Conservation (phyloP, 2,329 filamentous ascomycete genomes). For the Zalaria sp. region DNA sequence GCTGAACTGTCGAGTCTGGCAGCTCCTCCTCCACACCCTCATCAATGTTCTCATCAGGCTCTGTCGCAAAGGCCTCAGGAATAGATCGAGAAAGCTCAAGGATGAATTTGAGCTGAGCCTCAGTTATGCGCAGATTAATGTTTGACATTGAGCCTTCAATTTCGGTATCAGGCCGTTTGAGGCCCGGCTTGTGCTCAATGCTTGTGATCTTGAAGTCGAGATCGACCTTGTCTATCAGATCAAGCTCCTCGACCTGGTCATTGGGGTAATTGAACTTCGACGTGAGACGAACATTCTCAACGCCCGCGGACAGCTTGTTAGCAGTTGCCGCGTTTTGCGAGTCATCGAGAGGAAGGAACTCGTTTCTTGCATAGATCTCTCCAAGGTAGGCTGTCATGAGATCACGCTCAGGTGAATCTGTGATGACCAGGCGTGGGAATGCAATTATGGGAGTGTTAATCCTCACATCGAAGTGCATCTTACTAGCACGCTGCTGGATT, state of each 20-base stretch:
- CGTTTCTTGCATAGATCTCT: conserved; percentile 94
- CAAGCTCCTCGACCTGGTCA: conserved; percentile 65
- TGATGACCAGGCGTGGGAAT: conserved; percentile 67
- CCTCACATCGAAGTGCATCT: conserved; percentile 86
- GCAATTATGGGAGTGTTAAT: conserved; percentile 93
- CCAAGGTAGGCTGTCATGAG: conserved; percentile 84
- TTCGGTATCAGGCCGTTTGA: conserved; percentile 77
- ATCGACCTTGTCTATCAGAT: conserved; percentile 95
- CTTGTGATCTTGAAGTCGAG: conserved; percentile 86
- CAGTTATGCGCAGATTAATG: conserved; percentile 77
- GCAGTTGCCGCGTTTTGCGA: conserved; percentile 57
- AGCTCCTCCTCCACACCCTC: conserved; percentile 65
- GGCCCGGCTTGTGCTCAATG: conserved; percentile 65
- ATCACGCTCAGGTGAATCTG: conserved; percentile 59
- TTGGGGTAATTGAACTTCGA: conserved; percentile 74
- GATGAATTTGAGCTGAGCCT: conserved; percentile 80
- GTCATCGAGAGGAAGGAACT: conserved; percentile 74
- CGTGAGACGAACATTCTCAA: conserved; percentile 81
- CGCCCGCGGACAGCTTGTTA: conserved; percentile 82
- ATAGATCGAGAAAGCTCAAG: conserved; percentile 79
- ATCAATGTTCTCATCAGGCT: conserved; percentile 51
- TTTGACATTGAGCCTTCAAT: conserved; percentile 87
- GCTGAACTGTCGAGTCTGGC: conserved; percentile 38
- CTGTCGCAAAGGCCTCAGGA: conserved; percentile 70
- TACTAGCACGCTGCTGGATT: conserved; percentile 76